Evolutionary conservation across 495 filamentous ascomycete species (phyloP), one percentile per base, ranked within the genome.

Genomic region (Aeminium ludgeri): DNA sequence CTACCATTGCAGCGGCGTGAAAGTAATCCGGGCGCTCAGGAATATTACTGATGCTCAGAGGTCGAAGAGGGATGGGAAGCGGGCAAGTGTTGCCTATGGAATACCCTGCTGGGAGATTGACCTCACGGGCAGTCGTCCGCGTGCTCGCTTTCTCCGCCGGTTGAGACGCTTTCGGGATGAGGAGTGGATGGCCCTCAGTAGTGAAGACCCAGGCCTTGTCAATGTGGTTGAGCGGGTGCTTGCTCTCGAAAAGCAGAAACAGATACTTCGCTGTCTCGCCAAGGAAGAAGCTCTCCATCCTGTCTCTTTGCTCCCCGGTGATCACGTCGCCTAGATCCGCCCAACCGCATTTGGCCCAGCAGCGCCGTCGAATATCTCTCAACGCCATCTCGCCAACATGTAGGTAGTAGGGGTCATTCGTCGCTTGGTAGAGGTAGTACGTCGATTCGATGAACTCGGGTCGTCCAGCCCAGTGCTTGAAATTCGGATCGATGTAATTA

Each of bases 261-360:
- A 97, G 63, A 58, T 97, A 97, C 59, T 95, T 94, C 40, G 82
- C 76, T 0, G 89, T 97, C 60, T 97, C 89, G 2, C 91, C 86
- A 1, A 96, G 67, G 57, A 94, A 96, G 65, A 97, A 97, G 59
- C 89, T 96, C 63, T 97, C 89, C 89, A 97, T 97, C 35, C 30
- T 13, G n/a, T 16, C 31, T 16, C 12, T 33, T 55, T 80, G 76
- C 57, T 95, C 82, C 0, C 87, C 91, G 31, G 70, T 85, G 23
- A 78, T 65, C 8, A 97, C 89, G 59, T 96, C 82, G 50, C 92
- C 80, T n/a, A 97, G 66, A 0, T 87, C 87, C 4, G 89, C 81
- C 86, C 85, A 96, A 37, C 89, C 89, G 53, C 89, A 97, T 38
- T 74, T 73, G 1, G 85, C 86, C 82, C 84, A 92, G 58, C 89